Evolutionary conservation across 2,329 filamentous ascomycete genomes (phyloP), one percentile per base, ranked within the genome.

Genomic region (Ceratocystis huliohia): DNA sequence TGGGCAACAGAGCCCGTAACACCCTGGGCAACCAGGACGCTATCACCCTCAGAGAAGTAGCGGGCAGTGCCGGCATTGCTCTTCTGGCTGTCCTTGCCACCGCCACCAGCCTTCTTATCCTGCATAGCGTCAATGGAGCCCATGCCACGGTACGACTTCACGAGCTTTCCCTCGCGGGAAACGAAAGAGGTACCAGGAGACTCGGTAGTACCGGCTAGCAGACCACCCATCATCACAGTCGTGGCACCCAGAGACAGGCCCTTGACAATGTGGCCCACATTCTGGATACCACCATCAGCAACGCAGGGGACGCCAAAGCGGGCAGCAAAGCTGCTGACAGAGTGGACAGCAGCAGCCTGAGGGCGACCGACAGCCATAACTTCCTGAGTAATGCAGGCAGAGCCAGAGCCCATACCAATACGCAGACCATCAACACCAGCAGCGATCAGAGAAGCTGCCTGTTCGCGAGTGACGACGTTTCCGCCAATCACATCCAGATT

Each of bases 81-180:
- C 78, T 87, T 84, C 76, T 88, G 86, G 76, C 81, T 84, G 74
- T 91, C 84, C 76, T 85, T 88, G 73, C 80, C 79, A 70, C 87
- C 88, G 68, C 77, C 82, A 66, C 89, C 91, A 10, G 92, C 91
- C 82, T 96, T 96, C 85, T 94, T 96, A 79, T 97, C 93, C 79
- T 97, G 92, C 94, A 99, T 99, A 71, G 94, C 94, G 73, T 96
- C 94, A 75, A 99, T 99, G 78, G 88, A 92, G 71, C 94, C 94
- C 94, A 99, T 99, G 68, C 94, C 94, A 77, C 94, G 89, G 83
- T 99, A 99, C 50, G 94, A 92, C 84, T 99, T 99, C 77, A 99
- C 93, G 65, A 99, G 87, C 83, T 97, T 95, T 70, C 94, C 94
- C 78, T 97, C 93, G 69, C 89, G 88, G 74, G 90, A 96, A 72